Base-by-base conservation (phyloP, 2,329 filamentous ascomycete species). In the Sporothrix inflata region DNA sequence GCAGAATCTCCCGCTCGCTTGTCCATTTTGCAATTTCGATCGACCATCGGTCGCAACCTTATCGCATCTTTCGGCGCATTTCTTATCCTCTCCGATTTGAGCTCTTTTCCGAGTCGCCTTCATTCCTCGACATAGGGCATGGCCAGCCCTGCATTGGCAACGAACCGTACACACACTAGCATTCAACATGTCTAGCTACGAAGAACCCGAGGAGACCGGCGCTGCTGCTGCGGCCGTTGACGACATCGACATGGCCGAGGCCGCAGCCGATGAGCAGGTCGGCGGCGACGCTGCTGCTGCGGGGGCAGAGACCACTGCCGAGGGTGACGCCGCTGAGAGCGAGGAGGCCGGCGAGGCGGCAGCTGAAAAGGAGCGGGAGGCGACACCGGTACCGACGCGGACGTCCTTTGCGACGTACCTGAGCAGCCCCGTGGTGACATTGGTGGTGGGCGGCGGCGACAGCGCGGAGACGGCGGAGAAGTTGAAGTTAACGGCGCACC, bases 401-500 rank as follows among this genome's bases (percentile, higher is more conserved):
- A 75, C 78, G 6, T 83, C 81, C 47, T 90, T 89, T 76, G 80
- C 86, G 67, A 85, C 83, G 77, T 92, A 91, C 77, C 84, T 94
- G 27, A 86, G 84, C 74, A 93, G 90, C 74, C 91, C 92, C 0
- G 84, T 93, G 12, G 88, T 94, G 42, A 89, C 89, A 19, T 81
- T 94, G 38, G 78, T 89, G n/a, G 85, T 94, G 24, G 91, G 91
- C 14, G 81, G 82, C 65, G 72, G 72, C 63, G 55, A 57, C 19
- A 30, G 34, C 34, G 65, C 49, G 40, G 72, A 71, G 30, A 89
- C 85, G 71, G 88, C 89, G 42, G 69, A 47, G 70, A 53, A 5
- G 85, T 84, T 89, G 42, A 9, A 21, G 60, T 86, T 98, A 73
- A 90, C 89, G 30, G 93, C 93, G 7, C 94, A 98, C 80, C 91